These are phyloP conservation scores for Ananas comosus DNA, from an alignment of 176 grass and related monocot species.

Conservation along the genomic window DNA sequence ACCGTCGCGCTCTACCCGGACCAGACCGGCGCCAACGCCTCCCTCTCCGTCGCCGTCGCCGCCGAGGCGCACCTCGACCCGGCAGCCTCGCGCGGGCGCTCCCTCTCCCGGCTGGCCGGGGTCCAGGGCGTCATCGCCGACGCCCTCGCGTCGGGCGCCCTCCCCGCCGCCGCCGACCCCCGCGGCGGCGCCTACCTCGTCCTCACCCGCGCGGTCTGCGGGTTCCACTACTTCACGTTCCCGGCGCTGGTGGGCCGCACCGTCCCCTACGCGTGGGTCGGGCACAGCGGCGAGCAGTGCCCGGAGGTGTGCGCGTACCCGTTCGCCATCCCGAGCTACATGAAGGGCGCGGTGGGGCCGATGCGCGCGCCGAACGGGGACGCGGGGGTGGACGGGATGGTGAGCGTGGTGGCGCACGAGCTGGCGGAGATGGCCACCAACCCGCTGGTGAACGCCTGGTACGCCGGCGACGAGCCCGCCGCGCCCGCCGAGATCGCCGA, in stretches of 20 bases:
- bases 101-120: slow-evolving; percentile 39
- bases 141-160: slow-evolving; percentile 31
- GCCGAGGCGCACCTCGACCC: slow-evolving; percentile 46
- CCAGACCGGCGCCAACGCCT: slow-evolving; percentile 64
- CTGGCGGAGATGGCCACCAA: slow-evolving; percentile 66
- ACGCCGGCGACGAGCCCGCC: slow-evolving; percentile 61
- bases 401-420: slow-evolving; percentile 71
- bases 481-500: slow-evolving; percentile 89
- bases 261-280: slow-evolving; percentile 81
- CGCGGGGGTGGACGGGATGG: slow-evolving; percentile 61
- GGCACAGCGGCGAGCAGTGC: slow-evolving; percentile 69
- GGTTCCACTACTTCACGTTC: slow-evolving; percentile 93
- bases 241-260: slow-evolving; percentile 57
- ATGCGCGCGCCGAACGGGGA: slow-evolving; percentile 69
- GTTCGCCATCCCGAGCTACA: slow-evolving; percentile 32
- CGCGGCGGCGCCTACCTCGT: slow-evolving; percentile 73
- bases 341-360: neutral
- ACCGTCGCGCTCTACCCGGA: slow-evolving; percentile 56
- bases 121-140: slow-evolving; percentile 63
- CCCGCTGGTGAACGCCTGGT: slow-evolving; percentile 80
- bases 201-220: slow-evolving; percentile 73
- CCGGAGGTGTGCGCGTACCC: slow-evolving; percentile 69
- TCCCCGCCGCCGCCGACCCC: slow-evolving; percentile 48
- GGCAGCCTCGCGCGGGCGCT: slow-evolving; percentile 48
- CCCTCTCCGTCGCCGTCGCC: slow-evolving; percentile 37